phyloP scores from a whole-genome alignment of 2,329 filamentous ascomycete genomes.

The Zalaria sp. region DNA sequence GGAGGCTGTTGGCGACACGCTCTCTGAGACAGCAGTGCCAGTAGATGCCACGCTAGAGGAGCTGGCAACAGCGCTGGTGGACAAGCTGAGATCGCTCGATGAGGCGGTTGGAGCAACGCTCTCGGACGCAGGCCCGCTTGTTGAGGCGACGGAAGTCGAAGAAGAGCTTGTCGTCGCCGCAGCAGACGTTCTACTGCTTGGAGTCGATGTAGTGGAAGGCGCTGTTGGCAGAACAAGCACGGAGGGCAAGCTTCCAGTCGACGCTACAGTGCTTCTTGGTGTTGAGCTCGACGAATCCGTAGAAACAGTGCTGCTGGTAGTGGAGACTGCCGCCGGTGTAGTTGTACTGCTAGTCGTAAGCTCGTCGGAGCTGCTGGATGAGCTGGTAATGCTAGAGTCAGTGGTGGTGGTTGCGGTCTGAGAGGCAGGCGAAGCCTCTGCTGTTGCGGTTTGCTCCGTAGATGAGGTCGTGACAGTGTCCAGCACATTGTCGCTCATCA shows the following conservation, averaged over 20 bases:
- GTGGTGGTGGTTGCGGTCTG: too few species aligned
- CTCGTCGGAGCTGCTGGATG: too few species aligned
- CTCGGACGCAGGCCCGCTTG: neutral
- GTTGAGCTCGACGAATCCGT: neutral
- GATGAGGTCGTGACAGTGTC: too few species aligned
- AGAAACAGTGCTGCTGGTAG: conserved; percentile 1
- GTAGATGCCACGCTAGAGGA: conserved; percentile 1
- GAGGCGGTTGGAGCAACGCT: conserved; percentile 1
- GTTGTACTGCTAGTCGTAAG: too few species aligned
- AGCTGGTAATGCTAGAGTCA: too few species aligned
- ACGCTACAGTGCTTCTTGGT: neutral
- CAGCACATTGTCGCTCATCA: neutral
- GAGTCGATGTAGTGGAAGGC: neutral
- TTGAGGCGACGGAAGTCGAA: neutral
- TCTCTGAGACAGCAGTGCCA: neutral
- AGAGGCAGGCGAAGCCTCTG: too few species aligned
- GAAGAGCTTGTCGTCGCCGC: neutral
- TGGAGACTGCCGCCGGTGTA: conserved; percentile 1
- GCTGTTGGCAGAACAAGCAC: conserved; percentile 7
- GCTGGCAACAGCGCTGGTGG: neutral
- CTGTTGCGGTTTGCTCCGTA: too few species aligned
- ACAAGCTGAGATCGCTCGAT: neutral
- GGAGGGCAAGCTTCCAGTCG: conserved; percentile 6
- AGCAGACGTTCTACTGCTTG: neutral
- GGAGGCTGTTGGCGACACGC: conserved; percentile 2